phyloP scores from a whole-genome alignment of 2,329 filamentous ascomycete genomes.

The Apiospora koreana region DNA sequence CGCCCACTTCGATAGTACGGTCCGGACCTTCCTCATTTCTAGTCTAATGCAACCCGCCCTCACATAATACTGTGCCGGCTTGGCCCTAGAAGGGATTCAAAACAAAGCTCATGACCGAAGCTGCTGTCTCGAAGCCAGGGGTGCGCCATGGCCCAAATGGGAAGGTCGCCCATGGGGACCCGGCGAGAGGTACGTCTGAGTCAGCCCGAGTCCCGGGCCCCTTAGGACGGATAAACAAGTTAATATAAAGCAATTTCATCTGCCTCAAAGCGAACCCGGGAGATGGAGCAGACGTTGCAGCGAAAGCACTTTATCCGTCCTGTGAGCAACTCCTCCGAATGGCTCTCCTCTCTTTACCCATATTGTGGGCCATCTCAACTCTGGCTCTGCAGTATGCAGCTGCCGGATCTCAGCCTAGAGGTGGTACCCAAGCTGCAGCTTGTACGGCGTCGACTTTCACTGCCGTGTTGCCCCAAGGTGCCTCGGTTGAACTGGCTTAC shows the following conservation, averaged over 20 bases:
- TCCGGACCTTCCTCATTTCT: background rate
- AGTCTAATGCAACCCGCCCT: background rate
- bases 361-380: background rate
- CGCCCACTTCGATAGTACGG: background rate
- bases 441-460: background rate
- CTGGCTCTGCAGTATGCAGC: background rate
- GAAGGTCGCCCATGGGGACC: background rate
- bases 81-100: background rate
- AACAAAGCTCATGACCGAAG: background rate
- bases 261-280: background rate
- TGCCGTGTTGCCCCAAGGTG: slow-evolving; percentile 15
- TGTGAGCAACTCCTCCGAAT: slow-evolving; percentile 1
- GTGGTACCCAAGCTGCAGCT: background rate
- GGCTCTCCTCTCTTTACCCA: slow-evolving; percentile 1
- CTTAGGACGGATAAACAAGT: background rate
- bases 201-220: background rate
- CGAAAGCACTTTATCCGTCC: background rate
- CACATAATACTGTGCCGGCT: background rate
- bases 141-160: background rate
- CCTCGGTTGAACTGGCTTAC: slow-evolving; percentile 29
- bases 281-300: background rate
- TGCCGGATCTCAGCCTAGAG: background rate
- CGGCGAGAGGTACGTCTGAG: background rate
- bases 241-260: slow-evolving; percentile 3
- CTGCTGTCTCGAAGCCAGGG: background rate